Conservation (phyloP, 768 basidiomycete species). For the Tricholoma matsutake region DNA sequence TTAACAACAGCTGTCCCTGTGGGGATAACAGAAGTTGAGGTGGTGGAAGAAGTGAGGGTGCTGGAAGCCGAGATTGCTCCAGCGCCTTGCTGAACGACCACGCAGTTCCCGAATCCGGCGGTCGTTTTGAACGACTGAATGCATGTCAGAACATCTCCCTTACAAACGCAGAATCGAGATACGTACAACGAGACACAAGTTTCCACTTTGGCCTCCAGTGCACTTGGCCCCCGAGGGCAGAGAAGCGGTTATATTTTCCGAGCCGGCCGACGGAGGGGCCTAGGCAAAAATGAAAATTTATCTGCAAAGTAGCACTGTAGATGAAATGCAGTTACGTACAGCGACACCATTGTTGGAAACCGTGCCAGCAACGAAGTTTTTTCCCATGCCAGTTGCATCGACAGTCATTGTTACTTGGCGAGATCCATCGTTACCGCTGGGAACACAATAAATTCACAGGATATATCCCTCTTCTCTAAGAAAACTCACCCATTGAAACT, state of each 20-base stretch:
- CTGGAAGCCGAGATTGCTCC: slow-evolving; percentile 12
- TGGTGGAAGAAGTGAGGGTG: slow-evolving; percentile 10
- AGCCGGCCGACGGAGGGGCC: slow-evolving; percentile 35
- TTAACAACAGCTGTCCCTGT: slow-evolving; percentile 13
- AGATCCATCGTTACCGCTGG: slow-evolving; percentile 46
- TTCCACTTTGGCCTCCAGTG: slow-evolving; percentile 41
- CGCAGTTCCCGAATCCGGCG: slow-evolving; percentile 54
- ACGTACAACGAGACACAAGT: slow-evolving; percentile 48
- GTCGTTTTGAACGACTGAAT: slow-evolving; percentile 42
- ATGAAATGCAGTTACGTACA: slow-evolving; percentile 28
- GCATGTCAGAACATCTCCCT: background rate
- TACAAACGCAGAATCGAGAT: background rate
- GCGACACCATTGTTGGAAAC: slow-evolving; percentile 45
- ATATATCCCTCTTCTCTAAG: background rate
- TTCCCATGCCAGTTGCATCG: slow-evolving; percentile 42
- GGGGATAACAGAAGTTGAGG: slow-evolving; percentile 11
- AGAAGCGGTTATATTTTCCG: slow-evolving; percentile 39
- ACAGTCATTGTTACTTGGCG: slow-evolving; percentile 43
- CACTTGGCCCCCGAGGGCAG: slow-evolving; percentile 50
- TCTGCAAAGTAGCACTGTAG: background rate
- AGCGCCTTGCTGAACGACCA: slow-evolving; percentile 40
- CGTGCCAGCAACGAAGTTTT: slow-evolving; percentile 33
- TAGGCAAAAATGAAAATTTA: slow-evolving; percentile 15
- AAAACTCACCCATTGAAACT: slow-evolving; percentile 44
- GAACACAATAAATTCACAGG: background rate